A percentile compares a stretch with the other conserved stretches of the same genome.
Conservation (phyloP, 345 rosid species). For the Sonneratia caseolaris region DNA sequence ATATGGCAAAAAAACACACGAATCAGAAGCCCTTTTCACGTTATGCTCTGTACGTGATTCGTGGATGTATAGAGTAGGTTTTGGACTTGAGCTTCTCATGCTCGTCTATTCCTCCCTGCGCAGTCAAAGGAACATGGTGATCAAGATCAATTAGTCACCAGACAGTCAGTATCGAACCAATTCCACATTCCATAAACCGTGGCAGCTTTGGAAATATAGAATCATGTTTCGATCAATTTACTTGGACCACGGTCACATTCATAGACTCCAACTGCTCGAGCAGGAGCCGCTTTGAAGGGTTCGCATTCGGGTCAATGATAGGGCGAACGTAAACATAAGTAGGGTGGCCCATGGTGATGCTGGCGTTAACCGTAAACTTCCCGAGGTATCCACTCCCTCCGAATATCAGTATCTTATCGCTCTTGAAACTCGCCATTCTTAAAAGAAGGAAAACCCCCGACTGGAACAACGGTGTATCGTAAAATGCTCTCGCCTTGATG, state of each 20-base stretch:
- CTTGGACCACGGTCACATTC: conserved; percentile 25
- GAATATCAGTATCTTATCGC: conserved; percentile 18
- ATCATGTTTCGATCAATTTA: not conserved
- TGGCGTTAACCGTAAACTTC: conserved; percentile 21
- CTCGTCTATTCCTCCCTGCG: conserved; percentile 27
- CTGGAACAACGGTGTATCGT: no score
- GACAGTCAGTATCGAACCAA: no score
- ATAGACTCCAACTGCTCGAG: conserved; percentile 17
- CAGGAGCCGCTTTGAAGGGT: conserved; percentile 13
- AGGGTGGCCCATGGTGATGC: conserved; percentile 19
- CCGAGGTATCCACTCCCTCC: conserved; percentile 30
- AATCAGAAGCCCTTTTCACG: no score
- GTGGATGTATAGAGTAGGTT: no score
- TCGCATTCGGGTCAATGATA: not conserved
- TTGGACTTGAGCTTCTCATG: conserved; percentile 26
- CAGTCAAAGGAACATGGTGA: not conserved
- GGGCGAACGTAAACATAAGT: conserved; percentile 25
- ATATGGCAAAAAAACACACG: not conserved
- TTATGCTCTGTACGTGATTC: no score
- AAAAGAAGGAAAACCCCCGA: no score
- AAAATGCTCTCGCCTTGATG: no score
- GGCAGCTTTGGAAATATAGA: not conserved
- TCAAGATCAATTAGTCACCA: not conserved
- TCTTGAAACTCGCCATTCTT: no score
- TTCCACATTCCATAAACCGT: not conserved